Base-by-base conservation (phyloP, 2,329 filamentous ascomycete genomes). In the Chaetothyriales sp. region DNA sequence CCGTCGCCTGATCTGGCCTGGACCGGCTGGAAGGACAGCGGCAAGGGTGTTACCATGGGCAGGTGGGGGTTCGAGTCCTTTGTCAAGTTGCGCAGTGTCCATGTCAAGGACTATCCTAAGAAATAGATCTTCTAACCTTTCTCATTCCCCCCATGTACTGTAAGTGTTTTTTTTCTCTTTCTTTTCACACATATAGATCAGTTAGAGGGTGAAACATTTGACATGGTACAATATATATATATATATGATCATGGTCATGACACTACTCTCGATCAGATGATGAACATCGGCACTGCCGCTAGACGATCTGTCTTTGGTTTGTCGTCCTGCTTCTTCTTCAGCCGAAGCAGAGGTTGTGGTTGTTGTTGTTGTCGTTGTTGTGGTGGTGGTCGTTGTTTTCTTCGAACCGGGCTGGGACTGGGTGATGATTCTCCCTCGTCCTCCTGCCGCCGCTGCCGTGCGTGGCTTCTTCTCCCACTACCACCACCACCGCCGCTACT, bases 21-120 rank as follows among this genome's bases (percentile, higher is more conserved):
- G 87, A 92, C 89, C 2, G 90, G 90, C 9, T 95, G 88, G 88
- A 96, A 96, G 73, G 88, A 95, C 66, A 95, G 88, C 54, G 90
- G 90, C 57, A 89, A 86, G 67, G 90, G 90, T 19, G 83, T 89
- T 60, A 95, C 89, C 8, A 70, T 96, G 61, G 92, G 87, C 70
- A 81, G 73, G 60, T 94, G 89, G 63, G 90, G 90, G 9, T 96
- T 93, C 64, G 90, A 95, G 61, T 86, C 94, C 65, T 96, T 95
- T 64, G 83, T 93, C 64, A 94, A 92, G 75, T 76, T 95, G 62
- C 95, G 95, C 81, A 95, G 86, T 73, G 93, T 84, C 67, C 90
- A 96, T 68, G 66, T 95, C 65, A 95, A 95, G 72, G 80, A 93
- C 51, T 79, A 80, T 62, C 77, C 77, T 1, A 77, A 76, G 68